These are phyloP conservation scores for Pulveroboletus sp. DNA, from an alignment of 768 basidiomycete species.

Conservation along the genomic window DNA sequence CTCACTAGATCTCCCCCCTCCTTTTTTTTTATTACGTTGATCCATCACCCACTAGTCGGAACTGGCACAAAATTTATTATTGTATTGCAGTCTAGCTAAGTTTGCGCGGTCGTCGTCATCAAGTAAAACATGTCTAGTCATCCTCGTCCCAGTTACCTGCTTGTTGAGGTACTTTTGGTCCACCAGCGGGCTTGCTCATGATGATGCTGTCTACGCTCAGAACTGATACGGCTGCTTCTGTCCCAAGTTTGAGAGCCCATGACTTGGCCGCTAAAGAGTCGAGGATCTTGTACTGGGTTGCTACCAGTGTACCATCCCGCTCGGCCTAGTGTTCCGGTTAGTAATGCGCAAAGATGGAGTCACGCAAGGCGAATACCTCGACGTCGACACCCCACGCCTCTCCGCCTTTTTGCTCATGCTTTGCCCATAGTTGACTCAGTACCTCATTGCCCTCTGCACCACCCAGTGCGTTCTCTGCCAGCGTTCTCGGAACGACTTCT, in stretches of 20 bases:
- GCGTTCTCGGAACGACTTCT: constrained; percentile 88
- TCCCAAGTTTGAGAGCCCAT: constrained; percentile 89
- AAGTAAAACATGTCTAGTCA: constrained; percentile 33
- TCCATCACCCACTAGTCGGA: constrained; percentile 18
- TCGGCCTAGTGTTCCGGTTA: constrained; percentile 52
- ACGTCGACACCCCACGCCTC: constrained; percentile 85
- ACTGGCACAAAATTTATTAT: constrained; percentile 25
- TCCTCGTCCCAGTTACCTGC: constrained; percentile 84
- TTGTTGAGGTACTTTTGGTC: constrained; percentile 85
- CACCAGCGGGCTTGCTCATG: constrained; percentile 92
- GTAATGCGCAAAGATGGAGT: neutral
- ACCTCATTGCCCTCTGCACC: constrained; percentile 93
- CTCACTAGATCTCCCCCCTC: constrained; percentile 4
- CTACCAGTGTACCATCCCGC: constrained; percentile 69
- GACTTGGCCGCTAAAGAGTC: constrained; percentile 89
- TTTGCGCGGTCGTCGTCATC: constrained; percentile 3
- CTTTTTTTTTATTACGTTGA: constrained; percentile 8
- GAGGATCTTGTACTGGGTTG: constrained; percentile 64
- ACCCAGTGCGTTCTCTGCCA: constrained; percentile 94
- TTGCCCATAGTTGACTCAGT: constrained; percentile 84
- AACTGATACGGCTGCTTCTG: constrained; percentile 87
- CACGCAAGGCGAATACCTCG: constrained; percentile 52
- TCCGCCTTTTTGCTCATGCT: constrained; percentile 76
- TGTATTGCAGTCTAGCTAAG: constrained; percentile 25
- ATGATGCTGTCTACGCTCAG: constrained; percentile 97